Evolutionary conservation across 1,284 basidiomycete genomes (phyloP), one percentile per base, ranked within the genome.

Genomic region (Mrakiaceae sp.): DNA sequence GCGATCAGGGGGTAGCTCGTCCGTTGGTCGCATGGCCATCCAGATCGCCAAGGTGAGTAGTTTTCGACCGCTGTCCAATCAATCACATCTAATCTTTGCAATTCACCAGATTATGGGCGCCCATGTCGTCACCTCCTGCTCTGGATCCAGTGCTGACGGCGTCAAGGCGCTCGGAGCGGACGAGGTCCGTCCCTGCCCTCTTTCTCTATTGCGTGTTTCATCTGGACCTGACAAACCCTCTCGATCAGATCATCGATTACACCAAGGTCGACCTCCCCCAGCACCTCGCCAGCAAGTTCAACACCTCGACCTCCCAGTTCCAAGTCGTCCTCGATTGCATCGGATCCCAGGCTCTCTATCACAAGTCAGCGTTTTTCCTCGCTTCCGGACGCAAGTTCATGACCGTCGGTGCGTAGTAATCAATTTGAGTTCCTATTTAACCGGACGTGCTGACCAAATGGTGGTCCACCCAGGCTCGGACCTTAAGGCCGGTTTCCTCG

Each of bases 21-120:
- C 64, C 43, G 69, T 69, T 58, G 69, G 69, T 12, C 64, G 66
- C 9, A 61, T 68, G 14, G 67, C 69, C 1, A 64, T 69, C 39
- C 67, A 68, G 43, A 56, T 69, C 47, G 69, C 69, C 0, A 69
- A 69, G 63, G 42, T 50, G 16, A n/a, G 27, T 27, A 27, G 27
- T 27, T 27, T 27, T 27, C 27, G 27, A 27, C 27, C 27, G 27
- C 27, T 27, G 27, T 27, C 27, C 27, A 27, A 27, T 27, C 27
- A 27, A 27, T 27, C 27, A 27, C 27, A 27, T 27, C 27, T 27
- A 27, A 27, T 27, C 27, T 27, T 27, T 27, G 27, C 27, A 27
- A 27, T 27, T 27, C 27, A 11, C 58, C 58, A 27, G 50, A 47
- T 5, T 12, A 42, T 48, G 16, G 69, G 69, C 4, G 64, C 66